Base-by-base conservation (phyloP, 257 asterid genomes). In the Eucommia ulmoides region DNA sequence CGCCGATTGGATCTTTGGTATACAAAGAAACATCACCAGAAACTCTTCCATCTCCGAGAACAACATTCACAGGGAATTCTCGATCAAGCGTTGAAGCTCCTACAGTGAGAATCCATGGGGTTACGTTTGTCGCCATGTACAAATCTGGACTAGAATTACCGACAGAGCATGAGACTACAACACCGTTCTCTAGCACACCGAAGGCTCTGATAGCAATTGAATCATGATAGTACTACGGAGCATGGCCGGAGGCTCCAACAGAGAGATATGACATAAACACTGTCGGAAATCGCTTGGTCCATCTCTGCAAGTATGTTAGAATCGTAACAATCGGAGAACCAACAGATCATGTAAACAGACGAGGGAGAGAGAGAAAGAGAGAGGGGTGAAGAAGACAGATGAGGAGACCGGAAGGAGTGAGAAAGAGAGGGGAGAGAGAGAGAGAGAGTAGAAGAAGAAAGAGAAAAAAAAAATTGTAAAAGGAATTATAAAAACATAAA, bases 81-180 rank as follows among this genome's bases (percentile, higher is more conserved):
- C 98, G 65, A 53, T 89, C 98, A 14, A 89, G 63, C 0, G 98
- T 85, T 8, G 98, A 82, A 20, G 98, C 98, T 20, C 98, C 98
- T 15, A 89, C 98, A 0, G 98, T 89, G 59, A 89, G 71, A 51
- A 89, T 80, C 98, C 98, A 89, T 3, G 96, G 96, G 7, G 96
- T 94, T 22, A 89, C 79, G 62, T 89, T 89, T 14, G 71, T 81
- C 1, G 94, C 94, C 0, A 92, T 74, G 54, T 69, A 66, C 0
- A 76, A 49, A 22, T 24, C 81, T 0, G 98, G 96, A 20, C 96
- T 96, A 0, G 93, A 82, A 57, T 89, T 85, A 3, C 98, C 96
- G 3, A 93, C 84, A 0, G 96, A 89, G 65, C 93, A 82, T 7
- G 94, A 85, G n/a, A 86, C 94, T 8, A 89, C 68, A n/a, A 89